A percentile compares a stretch with the other conserved stretches of the same genome.
These are phyloP conservation scores for Coniella lustricola DNA, from an alignment of 2,329 filamentous ascomycete genomes.

Conservation along the genomic window DNA sequence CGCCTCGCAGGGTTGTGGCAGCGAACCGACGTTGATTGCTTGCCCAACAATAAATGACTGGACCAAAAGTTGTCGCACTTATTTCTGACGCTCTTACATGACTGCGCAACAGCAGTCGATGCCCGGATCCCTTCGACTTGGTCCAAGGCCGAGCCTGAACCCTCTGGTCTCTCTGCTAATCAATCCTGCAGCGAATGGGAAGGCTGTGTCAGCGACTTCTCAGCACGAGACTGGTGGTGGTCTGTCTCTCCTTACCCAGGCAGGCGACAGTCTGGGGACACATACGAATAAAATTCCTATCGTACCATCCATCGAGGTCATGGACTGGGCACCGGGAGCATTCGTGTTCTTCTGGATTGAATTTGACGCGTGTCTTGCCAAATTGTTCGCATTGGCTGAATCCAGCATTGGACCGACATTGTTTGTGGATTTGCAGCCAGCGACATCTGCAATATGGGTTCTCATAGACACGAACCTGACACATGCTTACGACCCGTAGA, in stretches of 20 bases:
- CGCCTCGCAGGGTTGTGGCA: too few relatives aligned
- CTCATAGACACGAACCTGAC: constrained; percentile 39
- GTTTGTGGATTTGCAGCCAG: constrained; percentile 41
- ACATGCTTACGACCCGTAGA: constrained; percentile 29
- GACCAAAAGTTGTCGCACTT: not conserved
- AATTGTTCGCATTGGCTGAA: constrained; percentile 43
- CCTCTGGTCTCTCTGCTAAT: constrained; percentile 37
- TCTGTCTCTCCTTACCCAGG: too few relatives aligned
- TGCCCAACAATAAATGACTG: too few relatives aligned
- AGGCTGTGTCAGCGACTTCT: not conserved
- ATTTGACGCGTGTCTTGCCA: constrained; percentile 30
- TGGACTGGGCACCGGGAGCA: constrained; percentile 37
- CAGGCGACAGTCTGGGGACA: not conserved
- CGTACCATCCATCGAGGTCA: constrained; percentile 33
- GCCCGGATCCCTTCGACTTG: constrained; percentile 30
- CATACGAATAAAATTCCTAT: constrained; percentile 37
- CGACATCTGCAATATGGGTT: constrained; percentile 44
- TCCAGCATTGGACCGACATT: constrained; percentile 43
- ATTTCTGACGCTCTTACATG: constrained; percentile 27
- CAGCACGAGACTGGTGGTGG: too few relatives aligned
- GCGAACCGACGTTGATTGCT: too few relatives aligned
- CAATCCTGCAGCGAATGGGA: constrained; percentile 23
- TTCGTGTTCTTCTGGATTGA: constrained; percentile 26
- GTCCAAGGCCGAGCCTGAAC: constrained; percentile 41
- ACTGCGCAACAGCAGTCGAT: constrained; percentile 30